Evolutionary conservation across 768 basidiomycete species (phyloP).

Genomic region (Austroboletus festivus): DNA sequence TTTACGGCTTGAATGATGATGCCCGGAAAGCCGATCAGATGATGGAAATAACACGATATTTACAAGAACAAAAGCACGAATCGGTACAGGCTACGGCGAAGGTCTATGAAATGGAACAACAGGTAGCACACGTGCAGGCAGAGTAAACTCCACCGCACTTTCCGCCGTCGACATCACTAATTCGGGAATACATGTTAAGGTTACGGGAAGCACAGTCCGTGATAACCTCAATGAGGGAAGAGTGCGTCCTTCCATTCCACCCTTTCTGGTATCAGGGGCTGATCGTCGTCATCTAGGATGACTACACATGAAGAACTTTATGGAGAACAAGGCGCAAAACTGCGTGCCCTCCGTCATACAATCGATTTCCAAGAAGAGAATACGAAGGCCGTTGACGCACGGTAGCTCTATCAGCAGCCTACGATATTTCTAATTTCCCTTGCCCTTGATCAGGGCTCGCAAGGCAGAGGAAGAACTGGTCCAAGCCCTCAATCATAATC

Average conservation of each 20-base stretch:
- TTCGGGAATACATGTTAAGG: constrained; percentile 11
- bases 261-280: constrained; percentile 10
- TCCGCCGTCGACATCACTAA: constrained; percentile 10
- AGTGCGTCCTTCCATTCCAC: constrained; percentile 27
- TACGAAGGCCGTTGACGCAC: constrained; percentile 23
- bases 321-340: constrained; percentile 24
- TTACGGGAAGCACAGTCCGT: constrained; percentile 26
- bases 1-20: constrained; percentile 13
- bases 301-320: constrained; percentile 18
- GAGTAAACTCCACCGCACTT: constrained; percentile 11
- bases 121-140: constrained; percentile 18
- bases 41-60: constrained; percentile 18
- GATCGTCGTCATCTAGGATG: constrained; percentile 18
- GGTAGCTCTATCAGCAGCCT: constrained; percentile 12
- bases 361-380: constrained; percentile 30
- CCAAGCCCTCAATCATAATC: constrained; percentile 19
- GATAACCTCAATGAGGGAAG: constrained; percentile 29
- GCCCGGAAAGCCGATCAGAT: constrained; percentile 20
- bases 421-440: constrained; percentile 3
- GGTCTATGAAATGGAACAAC: constrained; percentile 28
- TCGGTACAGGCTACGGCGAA: constrained; percentile 22
- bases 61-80: constrained; percentile 30
- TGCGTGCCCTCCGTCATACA: constrained; percentile 30
- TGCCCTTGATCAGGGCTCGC: constrained; percentile 14
- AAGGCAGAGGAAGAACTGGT: constrained; percentile 19